These are phyloP conservation scores for Ajuga chamaepitys DNA, from an alignment of 257 asterid genomes.

Conservation along the genomic window DNA sequence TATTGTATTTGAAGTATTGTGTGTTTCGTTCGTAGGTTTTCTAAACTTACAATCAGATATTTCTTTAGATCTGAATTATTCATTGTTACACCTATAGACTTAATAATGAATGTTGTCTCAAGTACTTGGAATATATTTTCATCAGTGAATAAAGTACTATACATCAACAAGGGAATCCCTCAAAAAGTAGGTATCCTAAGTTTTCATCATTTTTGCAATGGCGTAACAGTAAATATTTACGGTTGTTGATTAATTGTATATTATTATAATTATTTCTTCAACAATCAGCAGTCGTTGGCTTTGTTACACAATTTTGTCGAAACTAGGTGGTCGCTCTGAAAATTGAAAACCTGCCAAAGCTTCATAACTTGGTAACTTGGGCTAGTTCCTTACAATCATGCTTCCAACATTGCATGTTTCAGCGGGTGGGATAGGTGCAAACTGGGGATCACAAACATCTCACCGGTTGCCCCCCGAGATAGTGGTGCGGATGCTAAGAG, in stretches of 20 bases:
- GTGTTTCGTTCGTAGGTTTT: not conserved
- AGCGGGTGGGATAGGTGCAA: slow-evolving; percentile 70
- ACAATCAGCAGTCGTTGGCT: not conserved
- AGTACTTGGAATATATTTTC: not conserved
- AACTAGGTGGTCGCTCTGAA: not conserved
- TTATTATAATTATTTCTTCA: not conserved
- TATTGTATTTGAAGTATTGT: not conserved
- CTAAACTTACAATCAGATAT: not conserved
- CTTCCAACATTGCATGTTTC: slow-evolving; percentile 13
- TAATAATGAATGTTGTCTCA: not conserved
- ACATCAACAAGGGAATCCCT: too few relatives aligned
- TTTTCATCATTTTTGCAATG: too few relatives aligned
- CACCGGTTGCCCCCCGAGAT: slow-evolving; percentile 55
- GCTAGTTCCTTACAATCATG: not conserved
- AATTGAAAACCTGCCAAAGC: not conserved
- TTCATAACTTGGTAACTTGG: not conserved
- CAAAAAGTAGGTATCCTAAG: too few relatives aligned
- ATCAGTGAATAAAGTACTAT: not conserved
- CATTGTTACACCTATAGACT: not conserved
- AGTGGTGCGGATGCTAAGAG: slow-evolving; percentile 73
- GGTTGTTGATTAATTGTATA: too few relatives aligned
- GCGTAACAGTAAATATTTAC: too few relatives aligned
- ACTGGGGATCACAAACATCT: slow-evolving; percentile 80
- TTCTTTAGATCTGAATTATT: not conserved
- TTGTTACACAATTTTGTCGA: not conserved